phyloP scores from a whole-genome alignment of 1,139 yeast genomes.

The Casaregolazyma lundiana region DNA sequence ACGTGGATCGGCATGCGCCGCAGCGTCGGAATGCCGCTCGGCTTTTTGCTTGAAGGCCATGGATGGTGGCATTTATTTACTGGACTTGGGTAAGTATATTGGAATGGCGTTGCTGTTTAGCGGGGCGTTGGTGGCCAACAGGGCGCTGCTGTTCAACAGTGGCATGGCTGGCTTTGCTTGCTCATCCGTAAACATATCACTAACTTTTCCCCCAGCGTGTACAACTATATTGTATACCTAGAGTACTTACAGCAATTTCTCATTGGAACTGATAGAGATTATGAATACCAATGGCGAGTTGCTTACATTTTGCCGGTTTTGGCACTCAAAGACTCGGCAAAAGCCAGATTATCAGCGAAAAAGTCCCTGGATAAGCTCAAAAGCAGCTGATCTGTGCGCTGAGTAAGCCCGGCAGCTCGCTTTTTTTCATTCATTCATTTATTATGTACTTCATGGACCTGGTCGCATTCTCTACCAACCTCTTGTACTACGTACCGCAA shows the following conservation, averaged over 20 bases:
- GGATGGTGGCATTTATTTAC: constrained; percentile 86
- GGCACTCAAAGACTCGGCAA: constrained; percentile 15
- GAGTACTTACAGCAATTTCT: constrained; percentile 66
- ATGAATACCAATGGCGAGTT: constrained; percentile 47
- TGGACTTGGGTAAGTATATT: constrained; percentile 14
- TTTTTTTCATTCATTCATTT: background rate
- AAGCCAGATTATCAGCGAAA: background rate
- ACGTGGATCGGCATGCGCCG: constrained; percentile 61
- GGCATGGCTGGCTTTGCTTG: no score
- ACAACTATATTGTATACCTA: constrained; percentile 54
- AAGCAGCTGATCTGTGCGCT: background rate
- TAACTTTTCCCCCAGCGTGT: constrained; percentile 42
- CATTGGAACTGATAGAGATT: constrained; percentile 49
- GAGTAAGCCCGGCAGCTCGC: background rate
- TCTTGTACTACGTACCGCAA: no score
- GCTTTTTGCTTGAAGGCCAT: constrained; percentile 84
- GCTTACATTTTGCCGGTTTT: constrained; percentile 44
- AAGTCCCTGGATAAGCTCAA: constrained; percentile 1
- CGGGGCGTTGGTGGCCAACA: no score
- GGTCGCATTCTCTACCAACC: no score
- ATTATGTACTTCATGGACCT: background rate
- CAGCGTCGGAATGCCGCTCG: constrained; percentile 77
- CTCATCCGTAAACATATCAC: no score
- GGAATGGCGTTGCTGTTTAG: background rate
- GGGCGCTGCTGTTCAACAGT: no score